Evolutionary conservation across 306 rosid genomes (phyloP).

Genomic region (Prunus mume): DNA sequence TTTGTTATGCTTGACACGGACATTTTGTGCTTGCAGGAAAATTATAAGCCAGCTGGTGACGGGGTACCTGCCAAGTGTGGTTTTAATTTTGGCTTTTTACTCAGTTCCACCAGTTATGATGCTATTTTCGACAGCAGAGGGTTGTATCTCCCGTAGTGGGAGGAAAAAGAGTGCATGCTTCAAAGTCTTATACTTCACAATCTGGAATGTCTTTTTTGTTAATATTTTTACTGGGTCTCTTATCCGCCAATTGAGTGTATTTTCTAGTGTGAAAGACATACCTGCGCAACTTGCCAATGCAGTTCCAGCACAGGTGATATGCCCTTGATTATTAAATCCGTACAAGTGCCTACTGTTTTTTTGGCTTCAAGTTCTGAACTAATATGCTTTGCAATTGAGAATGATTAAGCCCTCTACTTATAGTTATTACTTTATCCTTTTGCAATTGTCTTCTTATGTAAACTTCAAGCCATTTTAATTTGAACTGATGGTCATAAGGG

Average conservation of each 20-base stretch:
- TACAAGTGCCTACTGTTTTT: background rate
- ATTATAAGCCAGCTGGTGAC: conserved; percentile 63
- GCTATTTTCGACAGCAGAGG: conserved; percentile 74
- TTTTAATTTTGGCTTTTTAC: conserved; percentile 63
- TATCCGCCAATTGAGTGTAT: conserved; percentile 56
- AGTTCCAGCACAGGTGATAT: conserved; percentile 82
- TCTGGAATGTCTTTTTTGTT: conserved; percentile 94
- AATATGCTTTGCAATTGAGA: background rate
- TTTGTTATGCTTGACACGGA: background rate
- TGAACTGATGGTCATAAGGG: background rate
- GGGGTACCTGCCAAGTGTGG: conserved; percentile 92
- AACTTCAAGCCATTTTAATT: background rate
- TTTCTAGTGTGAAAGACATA: conserved; percentile 65
- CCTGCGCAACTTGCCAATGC: conserved; percentile 80
- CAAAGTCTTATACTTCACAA: conserved; percentile 81
- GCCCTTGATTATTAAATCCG: conserved; percentile 3
- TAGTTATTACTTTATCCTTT: background rate
- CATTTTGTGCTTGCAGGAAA: conserved; percentile 45
- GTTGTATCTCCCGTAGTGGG: conserved; percentile 78
- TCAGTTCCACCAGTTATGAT: conserved; percentile 81
- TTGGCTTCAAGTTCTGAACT: background rate
- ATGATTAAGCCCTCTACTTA: background rate
- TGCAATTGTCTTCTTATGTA: conserved; percentile 2
- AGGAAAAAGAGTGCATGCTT: conserved; percentile 87
- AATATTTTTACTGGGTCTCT: conserved; percentile 82